Conservation (phyloP, 345 rosid species). For the Eucalyptus brandiana region DNA sequence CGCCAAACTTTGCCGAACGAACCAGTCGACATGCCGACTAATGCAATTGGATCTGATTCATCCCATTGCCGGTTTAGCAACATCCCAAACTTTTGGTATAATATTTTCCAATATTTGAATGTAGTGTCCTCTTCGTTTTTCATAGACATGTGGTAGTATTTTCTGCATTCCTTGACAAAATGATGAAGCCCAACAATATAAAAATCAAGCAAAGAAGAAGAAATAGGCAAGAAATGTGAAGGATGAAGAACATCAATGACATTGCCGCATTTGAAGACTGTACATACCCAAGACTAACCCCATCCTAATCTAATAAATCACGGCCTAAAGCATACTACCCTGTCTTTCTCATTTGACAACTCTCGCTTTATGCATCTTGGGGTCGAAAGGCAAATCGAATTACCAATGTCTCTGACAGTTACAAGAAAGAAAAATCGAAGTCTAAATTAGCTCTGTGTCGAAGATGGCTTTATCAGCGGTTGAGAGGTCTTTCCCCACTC, state of each 20-base stretch:
- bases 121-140: neutral
- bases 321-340: neutral
- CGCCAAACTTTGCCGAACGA: neutral
- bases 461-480: conserved; percentile 79
- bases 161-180: neutral
- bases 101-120: neutral
- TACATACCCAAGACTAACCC: conserved; percentile 18
- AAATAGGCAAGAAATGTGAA: neutral
- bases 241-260: conserved; percentile 5
- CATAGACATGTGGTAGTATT: neutral
- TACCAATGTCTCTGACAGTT: neutral
- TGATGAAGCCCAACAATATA: neutral
- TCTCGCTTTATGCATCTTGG: neutral
- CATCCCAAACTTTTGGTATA: neutral
- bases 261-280: conserved; percentile 21
- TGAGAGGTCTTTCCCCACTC: conserved; percentile 91
- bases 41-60: neutral
- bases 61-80: neutral
- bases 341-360: neutral
- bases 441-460: conserved; percentile 26
- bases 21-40: neutral
- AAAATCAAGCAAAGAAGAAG: neutral
- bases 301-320: neutral
- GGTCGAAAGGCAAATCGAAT: neutral
- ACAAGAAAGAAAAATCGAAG: neutral